Conservation (phyloP, 2,329 filamentous ascomycete genomes). For the Fusarium nisikadoi region DNA sequence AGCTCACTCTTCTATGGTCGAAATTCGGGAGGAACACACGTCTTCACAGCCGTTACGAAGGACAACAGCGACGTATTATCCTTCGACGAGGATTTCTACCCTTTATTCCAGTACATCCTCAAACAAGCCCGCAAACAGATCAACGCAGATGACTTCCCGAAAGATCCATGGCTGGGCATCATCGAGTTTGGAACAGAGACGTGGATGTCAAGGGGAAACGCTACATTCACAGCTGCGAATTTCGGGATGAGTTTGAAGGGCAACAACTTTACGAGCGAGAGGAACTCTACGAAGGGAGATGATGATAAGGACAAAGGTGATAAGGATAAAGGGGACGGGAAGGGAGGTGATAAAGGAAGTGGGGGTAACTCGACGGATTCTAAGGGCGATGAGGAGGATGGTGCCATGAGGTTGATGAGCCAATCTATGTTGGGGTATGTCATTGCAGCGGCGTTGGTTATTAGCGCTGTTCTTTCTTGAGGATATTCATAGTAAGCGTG, state of each 20-base stretch:
- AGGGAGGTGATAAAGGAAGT: neutral
- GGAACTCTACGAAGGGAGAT: neutral
- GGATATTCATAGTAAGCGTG: neutral
- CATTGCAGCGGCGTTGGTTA: constrained; percentile 10
- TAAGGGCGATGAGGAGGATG: constrained; percentile 26
- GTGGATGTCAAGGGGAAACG: constrained; percentile 40
- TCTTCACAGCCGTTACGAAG: constrained; percentile 37
- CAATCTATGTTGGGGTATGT: constrained; percentile 21
- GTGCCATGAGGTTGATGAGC: neutral
- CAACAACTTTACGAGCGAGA: neutral
- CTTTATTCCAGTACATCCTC: constrained; percentile 40
- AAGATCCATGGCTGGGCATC: constrained; percentile 35
- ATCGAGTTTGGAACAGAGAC: constrained; percentile 43
- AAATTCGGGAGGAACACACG: constrained; percentile 39
- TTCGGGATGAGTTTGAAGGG: constrained; percentile 37
- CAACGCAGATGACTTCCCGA: constrained; percentile 31
- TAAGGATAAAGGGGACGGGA: neutral
- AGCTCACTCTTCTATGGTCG: constrained; percentile 41
- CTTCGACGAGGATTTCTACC: constrained; percentile 40
- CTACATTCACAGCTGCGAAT: constrained; percentile 42
- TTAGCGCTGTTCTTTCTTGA: constrained; percentile 7
- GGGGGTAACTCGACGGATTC: neutral
- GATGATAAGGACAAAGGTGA: neutral
- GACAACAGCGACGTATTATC: constrained; percentile 34
- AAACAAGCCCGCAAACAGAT: constrained; percentile 28